These are phyloP conservation scores for Yamadazyma insecticola DNA, from an alignment of 805 yeast species.

Conservation along the genomic window DNA sequence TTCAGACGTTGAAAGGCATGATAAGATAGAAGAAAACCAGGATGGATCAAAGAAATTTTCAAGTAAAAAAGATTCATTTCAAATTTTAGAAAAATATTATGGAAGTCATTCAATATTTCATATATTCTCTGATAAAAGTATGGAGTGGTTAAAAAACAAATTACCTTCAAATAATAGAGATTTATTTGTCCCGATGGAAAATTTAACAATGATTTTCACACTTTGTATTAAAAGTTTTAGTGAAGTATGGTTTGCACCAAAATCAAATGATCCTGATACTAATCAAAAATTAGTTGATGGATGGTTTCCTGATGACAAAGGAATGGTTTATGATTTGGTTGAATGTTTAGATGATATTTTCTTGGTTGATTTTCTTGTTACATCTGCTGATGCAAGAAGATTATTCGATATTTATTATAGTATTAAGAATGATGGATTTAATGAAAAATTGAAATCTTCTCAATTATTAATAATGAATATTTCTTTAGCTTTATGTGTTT, in stretches of 20 bases:
- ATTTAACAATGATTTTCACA: slow-evolving; percentile 24
- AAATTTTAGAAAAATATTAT: slow-evolving; percentile 13
- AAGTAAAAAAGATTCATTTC: no score
- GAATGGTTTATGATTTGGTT: slow-evolving; percentile 22
- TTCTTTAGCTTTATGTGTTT: slow-evolving; percentile 21
- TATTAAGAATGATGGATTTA: neutral
- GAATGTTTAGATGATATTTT: slow-evolving; percentile 20
- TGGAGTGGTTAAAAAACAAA: slow-evolving; percentile 25
- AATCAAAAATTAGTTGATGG: slow-evolving; percentile 6
- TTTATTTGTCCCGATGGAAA: slow-evolving; percentile 24
- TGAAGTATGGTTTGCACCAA: slow-evolving; percentile 10
- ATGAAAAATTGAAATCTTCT: slow-evolving; percentile 19
- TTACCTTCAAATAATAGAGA: slow-evolving; percentile 19
- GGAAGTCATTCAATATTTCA: slow-evolving; percentile 34
- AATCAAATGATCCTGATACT: slow-evolving; percentile 5
- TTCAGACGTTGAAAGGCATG: no score
- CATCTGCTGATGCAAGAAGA: slow-evolving; percentile 10
- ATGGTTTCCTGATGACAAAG: slow-evolving; percentile 17
- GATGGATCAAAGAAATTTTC: no score
- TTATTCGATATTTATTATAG: slow-evolving; percentile 23
- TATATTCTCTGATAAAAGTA: slow-evolving; percentile 29
- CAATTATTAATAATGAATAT: slow-evolving; percentile 32
- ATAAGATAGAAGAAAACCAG: no score
- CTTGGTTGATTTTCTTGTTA: slow-evolving; percentile 18
- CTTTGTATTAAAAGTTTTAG: slow-evolving; percentile 10